These are phyloP conservation scores for Steccherinum ochraceum DNA, from an alignment of 768 basidiomycete genomes.

Conservation along the genomic window DNA sequence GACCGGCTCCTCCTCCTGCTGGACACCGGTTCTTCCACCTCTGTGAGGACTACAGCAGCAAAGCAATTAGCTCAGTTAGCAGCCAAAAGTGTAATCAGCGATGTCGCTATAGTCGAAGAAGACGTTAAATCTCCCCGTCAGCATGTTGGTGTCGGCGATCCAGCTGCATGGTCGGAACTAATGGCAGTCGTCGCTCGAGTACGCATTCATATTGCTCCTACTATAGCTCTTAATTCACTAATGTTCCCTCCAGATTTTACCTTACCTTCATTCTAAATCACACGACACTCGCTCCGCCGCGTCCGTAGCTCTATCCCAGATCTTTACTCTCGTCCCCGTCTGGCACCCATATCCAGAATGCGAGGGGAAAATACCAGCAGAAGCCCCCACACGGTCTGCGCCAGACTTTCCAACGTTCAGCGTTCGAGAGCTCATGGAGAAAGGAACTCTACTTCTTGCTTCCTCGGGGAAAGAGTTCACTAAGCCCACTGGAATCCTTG, in stretches of 20 bases:
- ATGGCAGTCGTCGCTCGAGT: constrained; percentile 89
- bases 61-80: constrained; percentile 94
- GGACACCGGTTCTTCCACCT: constrained; percentile 88
- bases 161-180: constrained; percentile 83
- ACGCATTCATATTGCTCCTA: constrained; percentile 17
- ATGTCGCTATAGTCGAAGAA: constrained; percentile 70
- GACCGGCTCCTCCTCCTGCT: constrained; percentile 95
- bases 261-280: constrained; percentile 87
- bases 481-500: constrained; percentile 65
- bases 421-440: constrained; percentile 68
- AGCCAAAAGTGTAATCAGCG: constrained; percentile 75
- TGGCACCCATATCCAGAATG: constrained; percentile 54
- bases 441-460: constrained; percentile 74
- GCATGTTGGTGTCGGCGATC: constrained; percentile 53
- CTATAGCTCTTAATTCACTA: neutral
- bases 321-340: constrained; percentile 76
- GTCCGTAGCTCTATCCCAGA: constrained; percentile 80
- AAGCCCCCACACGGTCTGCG: constrained; percentile 23
- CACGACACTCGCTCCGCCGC: constrained; percentile 89
- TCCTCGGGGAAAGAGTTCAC: constrained; percentile 92
- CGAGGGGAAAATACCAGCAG: constrained; percentile 23
- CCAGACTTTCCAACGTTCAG: constrained; percentile 74
- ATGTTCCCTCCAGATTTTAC: constrained; percentile 59
- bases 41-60: constrained; percentile 91
- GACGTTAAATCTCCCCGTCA: constrained; percentile 62